phyloP scores from a whole-genome alignment of 148 eudicot genomes.

The Arbutus unedo region DNA sequence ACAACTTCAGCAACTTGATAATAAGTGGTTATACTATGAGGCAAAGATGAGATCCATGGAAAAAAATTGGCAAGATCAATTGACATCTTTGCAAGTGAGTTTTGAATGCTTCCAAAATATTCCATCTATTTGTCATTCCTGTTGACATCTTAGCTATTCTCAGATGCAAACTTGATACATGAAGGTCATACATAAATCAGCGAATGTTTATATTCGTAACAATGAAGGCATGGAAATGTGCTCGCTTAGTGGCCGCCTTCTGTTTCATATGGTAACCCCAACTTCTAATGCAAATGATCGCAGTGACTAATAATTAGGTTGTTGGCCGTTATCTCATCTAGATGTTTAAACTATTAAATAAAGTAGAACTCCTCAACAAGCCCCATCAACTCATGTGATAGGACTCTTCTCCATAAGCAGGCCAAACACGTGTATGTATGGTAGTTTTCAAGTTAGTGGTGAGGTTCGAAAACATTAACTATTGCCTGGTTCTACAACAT shows the following conservation, averaged over 20 bases:
- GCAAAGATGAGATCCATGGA: conserved; percentile 46
- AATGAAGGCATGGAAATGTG: neutral
- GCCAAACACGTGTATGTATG: no score
- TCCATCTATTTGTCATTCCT: neutral
- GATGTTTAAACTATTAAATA: no score
- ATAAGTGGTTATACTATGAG: conserved; percentile 37
- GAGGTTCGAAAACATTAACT: no score
- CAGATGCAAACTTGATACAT: neutral
- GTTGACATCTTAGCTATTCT: conserved; percentile 7
- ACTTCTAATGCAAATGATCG: neutral
- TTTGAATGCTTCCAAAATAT: neutral
- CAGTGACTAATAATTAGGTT: neutral
- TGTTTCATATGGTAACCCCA: neutral
- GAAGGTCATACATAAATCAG: neutral
- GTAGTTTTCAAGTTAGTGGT: no score
- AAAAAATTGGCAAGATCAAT: conserved; percentile 54
- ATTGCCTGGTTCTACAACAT: no score
- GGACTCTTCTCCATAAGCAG: no score
- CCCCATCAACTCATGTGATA: no score
- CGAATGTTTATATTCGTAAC: neutral
- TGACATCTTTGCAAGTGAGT: conserved; percentile 34
- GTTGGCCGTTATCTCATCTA: conserved; percentile 5
- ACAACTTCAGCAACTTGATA: conserved; percentile 27
- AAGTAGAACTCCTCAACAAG: no score
- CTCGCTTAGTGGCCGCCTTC: neutral